Evolutionary conservation across 495 filamentous ascomycete genomes (phyloP), one percentile per base, ranked within the genome.

Genomic region (Hypoxylon fragiforme): DNA sequence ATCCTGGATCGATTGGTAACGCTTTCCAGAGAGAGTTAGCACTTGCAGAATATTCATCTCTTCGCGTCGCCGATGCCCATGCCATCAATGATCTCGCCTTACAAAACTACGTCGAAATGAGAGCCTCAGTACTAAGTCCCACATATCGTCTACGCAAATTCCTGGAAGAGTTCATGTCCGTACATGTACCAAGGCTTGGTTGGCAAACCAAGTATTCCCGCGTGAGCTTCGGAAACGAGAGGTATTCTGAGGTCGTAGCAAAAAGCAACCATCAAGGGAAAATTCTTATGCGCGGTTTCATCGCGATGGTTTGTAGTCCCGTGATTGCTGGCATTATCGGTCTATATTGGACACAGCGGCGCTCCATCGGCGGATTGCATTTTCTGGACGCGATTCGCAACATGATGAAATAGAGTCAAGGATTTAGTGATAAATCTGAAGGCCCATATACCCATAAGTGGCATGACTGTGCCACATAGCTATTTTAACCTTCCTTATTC

Each of bases 191-290:
- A 1, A 70, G 74, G 36, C 62, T 90, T 14, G 94, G 92, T 2
- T 95, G 90, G 83, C 81, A 83, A 68, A 98, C 94, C 1, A 90
- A 97, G 74, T 98, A 98, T 63, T 82, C 85, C n/a, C 77, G 92
- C 12, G 85, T 98, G 16, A 95, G 90, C 55, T 98, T 97, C 69
- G 87, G 88, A 21, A 96, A 95, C 60, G 85, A 94, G 73, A 76
- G 89, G 21, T 99, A 99, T 66, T 88, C 85, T 1, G 88, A 95
- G 54, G 88, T 97, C 2, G 76, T 88, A 19, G 75, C 70, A 22
- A 81, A 79, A 50, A 86, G 85, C 39, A 77, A 82, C 38, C 69
- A 77, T 38, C 94, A 99, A 70, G 85, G 86, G 4, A 68, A 68
- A 50, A 66, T 90, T 8, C 68, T 91, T 36, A 50, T 78, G 52